Percentiles rank a stretch among this genome's conserved stretches.
Evolutionary conservation across 345 rosid species (phyloP).

Genomic region (Chamaenerion angustifolium): DNA sequence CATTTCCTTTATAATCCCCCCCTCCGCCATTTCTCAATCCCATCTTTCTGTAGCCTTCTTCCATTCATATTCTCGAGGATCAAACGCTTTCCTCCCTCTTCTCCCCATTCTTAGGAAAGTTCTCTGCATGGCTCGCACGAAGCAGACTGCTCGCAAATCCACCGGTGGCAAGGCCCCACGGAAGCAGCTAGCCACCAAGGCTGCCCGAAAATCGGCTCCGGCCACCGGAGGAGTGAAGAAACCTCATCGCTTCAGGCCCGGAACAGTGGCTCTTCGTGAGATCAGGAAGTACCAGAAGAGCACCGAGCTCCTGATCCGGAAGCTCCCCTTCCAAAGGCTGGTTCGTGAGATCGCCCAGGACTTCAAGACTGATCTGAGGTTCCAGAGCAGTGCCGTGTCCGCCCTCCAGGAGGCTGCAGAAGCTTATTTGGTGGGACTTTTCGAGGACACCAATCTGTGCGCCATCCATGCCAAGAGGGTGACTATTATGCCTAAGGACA

Average conservation of each 20-base stretch:
- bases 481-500: slow-evolving; percentile 15
- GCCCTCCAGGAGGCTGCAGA: slow-evolving; percentile 14
- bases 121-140: slow-evolving; percentile 11
- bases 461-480: slow-evolving; percentile 15
- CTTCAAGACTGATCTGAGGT: slow-evolving; percentile 14
- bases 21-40: too few species aligned
- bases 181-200: slow-evolving; percentile 16
- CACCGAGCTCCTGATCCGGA: slow-evolving; percentile 13
- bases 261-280: slow-evolving; percentile 12
- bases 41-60: neutral
- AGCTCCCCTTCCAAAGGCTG: slow-evolving; percentile 13
- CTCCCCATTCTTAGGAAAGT: neutral
- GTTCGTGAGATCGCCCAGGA: slow-evolving; percentile 14
- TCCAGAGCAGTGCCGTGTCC: slow-evolving; percentile 15
- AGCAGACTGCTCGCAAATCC: slow-evolving; percentile 13
- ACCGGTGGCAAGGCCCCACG: slow-evolving; percentile 15
- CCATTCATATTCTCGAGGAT: too few species aligned
- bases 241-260: slow-evolving; percentile 14
- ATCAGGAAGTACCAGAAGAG: slow-evolving; percentile 16
- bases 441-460: slow-evolving; percentile 14
- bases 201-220: slow-evolving; percentile 13
- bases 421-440: slow-evolving; percentile 12
- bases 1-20: too few species aligned
- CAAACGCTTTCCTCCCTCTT: neutral
- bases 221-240: slow-evolving; percentile 15